Base-by-base conservation (phyloP, 2,329 filamentous ascomycete species). In the Tolypocladium ophioglossoides region DNA sequence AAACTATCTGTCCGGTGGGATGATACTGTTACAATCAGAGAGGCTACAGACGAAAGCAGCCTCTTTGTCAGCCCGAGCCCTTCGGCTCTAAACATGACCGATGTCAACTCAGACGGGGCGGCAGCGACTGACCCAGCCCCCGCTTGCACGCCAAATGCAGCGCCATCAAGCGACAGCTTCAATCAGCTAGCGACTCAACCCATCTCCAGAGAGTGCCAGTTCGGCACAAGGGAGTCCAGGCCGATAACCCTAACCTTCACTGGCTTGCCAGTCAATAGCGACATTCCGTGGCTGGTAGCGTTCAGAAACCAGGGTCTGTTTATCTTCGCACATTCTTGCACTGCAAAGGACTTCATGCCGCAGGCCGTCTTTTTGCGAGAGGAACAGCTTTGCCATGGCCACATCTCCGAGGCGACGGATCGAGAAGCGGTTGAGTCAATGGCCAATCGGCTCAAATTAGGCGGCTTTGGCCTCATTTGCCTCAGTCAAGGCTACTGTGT, bases 391-490 rank as follows among this genome's bases (percentile, higher is more conserved):
- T 61, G 56, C 22, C 58, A 54, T 47, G 68, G 68, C 18, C 39
- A 37, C 7, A 50, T 65, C 16, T 59, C 54, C 10, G 57, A 54
- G 6, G 53, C 30, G 12, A 54, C 52, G 9, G 51, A 61, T 22
- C 12, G 35, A 18, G 46, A 51, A 7, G 51, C 39, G 10, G 24
- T 77, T 14, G 59, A 59, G 3, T 60, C 52, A 12, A 58, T 72
- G 24, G 64, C 68, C 6, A 61, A 67, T 22, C 65, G 68, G 46
- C 65, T 79, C 3, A 61, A 58, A 27, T 49, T 67, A 4, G 68
- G 66, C 10, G 65, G 68, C 9, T 62, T 71, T 3, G 74, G 70
- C 1, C 57, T 74, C 1, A 61, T 73, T 11, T 68, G 65, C 38
- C 59, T 68, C 22, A 52, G 59, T 18, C 57, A 63, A 4, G 55